phyloP scores from a whole-genome alignment of 805 yeast genomes.

The Teunomyces gatunensis region DNA sequence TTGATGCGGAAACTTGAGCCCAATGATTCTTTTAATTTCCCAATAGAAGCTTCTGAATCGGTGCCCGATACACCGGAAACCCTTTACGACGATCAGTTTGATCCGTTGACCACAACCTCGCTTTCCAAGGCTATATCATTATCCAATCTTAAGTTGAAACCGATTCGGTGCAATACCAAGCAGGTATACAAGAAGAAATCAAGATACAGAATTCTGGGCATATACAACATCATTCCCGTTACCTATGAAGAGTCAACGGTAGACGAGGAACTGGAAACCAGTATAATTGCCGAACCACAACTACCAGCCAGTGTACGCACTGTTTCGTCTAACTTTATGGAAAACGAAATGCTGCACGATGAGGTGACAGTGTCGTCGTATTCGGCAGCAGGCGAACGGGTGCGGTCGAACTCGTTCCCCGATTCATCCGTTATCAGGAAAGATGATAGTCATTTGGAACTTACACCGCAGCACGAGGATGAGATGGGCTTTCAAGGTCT shows the following conservation, averaged over 20 bases:
- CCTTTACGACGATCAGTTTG: not conserved
- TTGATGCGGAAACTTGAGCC: conserved; percentile 18
- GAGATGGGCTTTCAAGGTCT: conserved; percentile 15
- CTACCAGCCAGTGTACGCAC: not conserved
- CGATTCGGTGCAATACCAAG: conserved; percentile 32
- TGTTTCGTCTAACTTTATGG: conserved; percentile 8
- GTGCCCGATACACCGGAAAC: conserved; percentile 3
- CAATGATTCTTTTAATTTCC: conserved; percentile 9
- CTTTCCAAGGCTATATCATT: conserved; percentile 20
- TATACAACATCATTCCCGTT: conserved; percentile 38
- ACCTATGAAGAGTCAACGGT: conserved; percentile 14
- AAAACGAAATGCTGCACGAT: conserved; percentile 6
- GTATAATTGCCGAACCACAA: not conserved
- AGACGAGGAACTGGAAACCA: not conserved
- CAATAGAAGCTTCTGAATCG: not conserved
- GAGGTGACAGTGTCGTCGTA: not conserved
- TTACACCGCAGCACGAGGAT: not conserved
- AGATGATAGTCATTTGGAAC: not conserved
- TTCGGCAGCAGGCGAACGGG: conserved; percentile 8
- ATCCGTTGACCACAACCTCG: not conserved
- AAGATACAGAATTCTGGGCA: conserved; percentile 36
- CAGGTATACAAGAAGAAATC: conserved; percentile 39
- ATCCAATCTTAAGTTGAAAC: conserved; percentile 37
- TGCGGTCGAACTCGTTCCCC: conserved; percentile 21
- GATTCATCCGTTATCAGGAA: conserved; percentile 7